phyloP scores from a whole-genome alignment of 495 filamentous ascomycete species.

The Aspergillus saccharolyticus region DNA sequence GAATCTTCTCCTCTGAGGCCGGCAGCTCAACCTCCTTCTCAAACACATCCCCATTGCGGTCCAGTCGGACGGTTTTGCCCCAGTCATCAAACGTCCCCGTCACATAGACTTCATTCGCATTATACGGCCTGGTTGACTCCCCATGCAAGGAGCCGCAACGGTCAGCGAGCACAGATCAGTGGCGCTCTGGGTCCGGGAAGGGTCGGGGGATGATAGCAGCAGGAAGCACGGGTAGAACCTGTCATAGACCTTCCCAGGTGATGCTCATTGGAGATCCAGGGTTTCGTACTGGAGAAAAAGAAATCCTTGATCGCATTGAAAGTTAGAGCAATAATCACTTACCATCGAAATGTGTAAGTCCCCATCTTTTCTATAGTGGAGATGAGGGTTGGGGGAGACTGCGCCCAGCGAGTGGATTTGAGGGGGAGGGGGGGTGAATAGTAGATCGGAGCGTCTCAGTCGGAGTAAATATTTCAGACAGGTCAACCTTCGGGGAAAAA shows the following conservation, averaged over 20 bases:
- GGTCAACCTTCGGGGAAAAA: constrained; percentile 8
- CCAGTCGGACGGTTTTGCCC: constrained; percentile 75
- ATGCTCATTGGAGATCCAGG: not conserved
- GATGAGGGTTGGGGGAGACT: not conserved
- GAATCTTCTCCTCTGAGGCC: constrained; percentile 58
- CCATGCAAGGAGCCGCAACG: constrained; percentile 23
- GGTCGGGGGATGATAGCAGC: not conserved
- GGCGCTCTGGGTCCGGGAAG: constrained; percentile 2
- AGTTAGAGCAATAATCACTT: constrained; percentile 16
- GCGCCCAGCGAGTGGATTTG: not conserved
- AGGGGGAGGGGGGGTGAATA: not conserved
- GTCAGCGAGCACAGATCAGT: constrained; percentile 27
- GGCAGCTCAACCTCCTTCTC: constrained; percentile 73
- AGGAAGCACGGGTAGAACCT: not conserved
- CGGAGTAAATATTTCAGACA: not conserved
- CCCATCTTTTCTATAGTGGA: constrained; percentile 27
- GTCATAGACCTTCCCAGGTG: not conserved
- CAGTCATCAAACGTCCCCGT: constrained; percentile 96
- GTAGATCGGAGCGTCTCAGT: not conserved
- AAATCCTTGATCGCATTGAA: not conserved
- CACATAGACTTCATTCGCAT: constrained; percentile 82
- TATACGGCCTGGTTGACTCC: constrained; percentile 56
- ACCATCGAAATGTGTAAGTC: constrained; percentile 43
- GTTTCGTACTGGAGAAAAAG: not conserved
- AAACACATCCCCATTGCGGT: constrained; percentile 64